Percentiles rank a stretch among this genome's conserved stretches.
Conservation (phyloP, 352 stramenopile genomes). For the Elongisporangium senticosum region DNA sequence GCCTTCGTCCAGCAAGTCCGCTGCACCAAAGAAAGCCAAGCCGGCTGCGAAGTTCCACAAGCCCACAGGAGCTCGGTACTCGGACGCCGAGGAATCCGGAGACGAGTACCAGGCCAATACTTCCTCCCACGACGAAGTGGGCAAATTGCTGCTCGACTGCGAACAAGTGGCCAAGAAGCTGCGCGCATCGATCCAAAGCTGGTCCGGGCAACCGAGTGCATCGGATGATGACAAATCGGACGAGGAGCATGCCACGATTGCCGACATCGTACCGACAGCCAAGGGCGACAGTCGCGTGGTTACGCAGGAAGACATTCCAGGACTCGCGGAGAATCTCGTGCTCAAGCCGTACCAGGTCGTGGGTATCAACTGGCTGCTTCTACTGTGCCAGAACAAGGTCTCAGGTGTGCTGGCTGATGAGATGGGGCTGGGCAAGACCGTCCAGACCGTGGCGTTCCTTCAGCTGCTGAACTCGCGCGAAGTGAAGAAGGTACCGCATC, state of each 20-base stretch:
- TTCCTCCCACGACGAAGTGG: slow-evolving; percentile 66
- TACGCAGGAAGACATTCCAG: slow-evolving; percentile 61
- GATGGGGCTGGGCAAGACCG: slow-evolving; percentile 94
- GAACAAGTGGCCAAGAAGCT: slow-evolving; percentile 57
- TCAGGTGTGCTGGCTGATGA: slow-evolving; percentile 82
- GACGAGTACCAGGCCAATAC: slow-evolving; percentile 31
- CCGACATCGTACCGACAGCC: slow-evolving; percentile 27
- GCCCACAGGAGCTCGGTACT: slow-evolving; percentile 6
- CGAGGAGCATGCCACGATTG: slow-evolving; percentile 51
- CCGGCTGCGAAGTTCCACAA: slow-evolving; percentile 6
- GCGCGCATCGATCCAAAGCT: slow-evolving; percentile 51
- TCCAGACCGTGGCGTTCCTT: slow-evolving; percentile 82
- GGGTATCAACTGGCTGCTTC: slow-evolving; percentile 76
- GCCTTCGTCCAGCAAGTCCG: not conserved
- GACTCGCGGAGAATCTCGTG: slow-evolving; percentile 60
- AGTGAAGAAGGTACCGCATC: slow-evolving; percentile 55
- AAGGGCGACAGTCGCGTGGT: slow-evolving; percentile 34
- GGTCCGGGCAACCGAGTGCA: slow-evolving; percentile 36
- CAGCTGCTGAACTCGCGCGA: slow-evolving; percentile 49
- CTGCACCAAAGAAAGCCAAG: slow-evolving; percentile 20
- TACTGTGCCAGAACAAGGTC: slow-evolving; percentile 74
- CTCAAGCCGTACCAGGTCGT: slow-evolving; percentile 86
- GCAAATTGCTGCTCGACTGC: slow-evolving; percentile 58
- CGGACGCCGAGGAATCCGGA: slow-evolving; percentile 14
- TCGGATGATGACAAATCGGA: slow-evolving; percentile 28